Base-by-base conservation (phyloP, 805 yeast species). In the Starmerella stellata region DNA sequence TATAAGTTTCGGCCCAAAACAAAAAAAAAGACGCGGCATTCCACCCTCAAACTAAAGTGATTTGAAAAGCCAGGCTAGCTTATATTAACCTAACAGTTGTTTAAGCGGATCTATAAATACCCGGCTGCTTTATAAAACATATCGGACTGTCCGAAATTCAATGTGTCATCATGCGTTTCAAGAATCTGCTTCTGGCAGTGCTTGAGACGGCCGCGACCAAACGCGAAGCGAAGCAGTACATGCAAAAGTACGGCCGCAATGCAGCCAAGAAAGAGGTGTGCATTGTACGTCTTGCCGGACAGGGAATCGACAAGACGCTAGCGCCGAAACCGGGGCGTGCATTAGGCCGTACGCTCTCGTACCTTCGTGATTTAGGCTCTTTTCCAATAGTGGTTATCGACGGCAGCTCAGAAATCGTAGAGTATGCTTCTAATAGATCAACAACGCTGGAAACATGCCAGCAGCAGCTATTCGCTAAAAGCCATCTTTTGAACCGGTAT, bases 141-240 rank as follows among this genome's bases (percentile, higher is more conserved):
- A n/a, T n/a, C n/a, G n/a, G n/a, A n/a, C n/a, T 23, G 11, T 23
- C 11, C 11, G 25, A 7, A 11, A 13, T 15, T 15, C 32, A 36
- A 36, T 36, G 38, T 29, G 32, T 29, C 32, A 29, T 29, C 32
- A 37, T 18, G 19, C 35, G 36, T 17, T 40, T 44, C 28, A 37
- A 52, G 16, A 80, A 79, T 39, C 61, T 87, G 37, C 75, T 87
- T n/a, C 61, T 82, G 15, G 75, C 95, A 1, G 83, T 87, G 19
- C 63, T 87, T 41, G 76, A 76, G 51, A 75, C 94, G 1, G 80
- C 95, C 3, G 92, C 95, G 4, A 87, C 96, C 1, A 85, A 82
- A 55, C 65, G 98, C 43, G 96, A 87, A 53, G 93, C 94, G 4
- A 68, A 72, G 45, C 78, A 76, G 46, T 87, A 85, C 53, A 59